Conservation (phyloP, 352 stramenopile genomes). For the Thraustochytrium striatum region DNA sequence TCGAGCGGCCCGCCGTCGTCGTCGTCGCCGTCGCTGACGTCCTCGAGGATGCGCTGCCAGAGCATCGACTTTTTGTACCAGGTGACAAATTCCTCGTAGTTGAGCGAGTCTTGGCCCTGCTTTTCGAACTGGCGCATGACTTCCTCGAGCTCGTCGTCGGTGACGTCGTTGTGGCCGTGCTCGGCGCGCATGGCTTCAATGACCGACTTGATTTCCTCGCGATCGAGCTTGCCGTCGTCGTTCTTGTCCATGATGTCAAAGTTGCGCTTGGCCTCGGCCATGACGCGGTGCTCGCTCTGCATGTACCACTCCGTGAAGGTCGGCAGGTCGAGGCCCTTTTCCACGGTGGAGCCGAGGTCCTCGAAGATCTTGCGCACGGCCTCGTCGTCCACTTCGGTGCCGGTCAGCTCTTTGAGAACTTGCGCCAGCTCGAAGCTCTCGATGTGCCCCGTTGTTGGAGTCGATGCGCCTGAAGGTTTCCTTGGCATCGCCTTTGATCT, state of each 20-base stretch:
- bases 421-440: neutral
- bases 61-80: slow-evolving; percentile 66
- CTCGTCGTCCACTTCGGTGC: neutral
- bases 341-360: slow-evolving; percentile 62
- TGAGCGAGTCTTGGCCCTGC: slow-evolving; percentile 60
- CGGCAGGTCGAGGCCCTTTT: slow-evolving; percentile 61
- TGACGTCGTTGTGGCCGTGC: slow-evolving; percentile 56
- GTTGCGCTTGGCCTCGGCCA: slow-evolving; percentile 58
- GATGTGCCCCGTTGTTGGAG: neutral
- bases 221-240: slow-evolving; percentile 60
- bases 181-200: slow-evolving; percentile 57
- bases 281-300: slow-evolving; percentile 61
- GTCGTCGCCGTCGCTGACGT: slow-evolving; percentile 57
- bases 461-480: slow-evolving; percentile 58
- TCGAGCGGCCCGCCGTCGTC: neutral
- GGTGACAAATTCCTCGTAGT: slow-evolving; percentile 62
- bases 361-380: neutral
- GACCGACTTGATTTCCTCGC: slow-evolving; percentile 60
- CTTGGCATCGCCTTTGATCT: slow-evolving; percentile 64
- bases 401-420: neutral
- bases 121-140: slow-evolving; percentile 55
- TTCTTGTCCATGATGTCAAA: slow-evolving; percentile 64
- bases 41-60: slow-evolving; percentile 58
- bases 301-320: slow-evolving; percentile 70
- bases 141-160: slow-evolving; percentile 56